Base-by-base conservation (phyloP, 352 stramenopile species). In the Phytophthora pinifolia region DNA sequence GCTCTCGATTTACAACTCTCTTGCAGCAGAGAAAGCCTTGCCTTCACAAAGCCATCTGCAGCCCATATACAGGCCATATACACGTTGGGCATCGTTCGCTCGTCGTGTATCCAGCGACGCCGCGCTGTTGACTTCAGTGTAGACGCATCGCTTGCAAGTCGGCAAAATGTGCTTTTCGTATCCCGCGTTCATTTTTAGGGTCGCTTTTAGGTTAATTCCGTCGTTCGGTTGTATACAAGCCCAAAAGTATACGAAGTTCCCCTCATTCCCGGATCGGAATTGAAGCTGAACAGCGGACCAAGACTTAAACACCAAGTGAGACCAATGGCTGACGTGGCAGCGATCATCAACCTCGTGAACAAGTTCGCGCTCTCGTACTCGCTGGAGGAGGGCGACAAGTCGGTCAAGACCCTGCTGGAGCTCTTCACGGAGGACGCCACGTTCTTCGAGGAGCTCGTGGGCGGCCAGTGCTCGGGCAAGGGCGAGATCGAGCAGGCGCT, bases 301-400 rank as follows among this genome's bases (percentile, higher is more conserved):
- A 49, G 14, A 29, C 25, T 6, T 6, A 6, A 15, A 33, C 8
- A 38, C 33, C 15, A 39, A 44, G 18, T 42, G 45, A 65, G 27
- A 70, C 29, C 15, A 92, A 92, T 92, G 83, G 68, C 78, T 46
- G 83, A 92, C 43, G 69, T 87, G 53, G 70, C 69, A 22, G 71
- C 83, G 14, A 88, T 94, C 58, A 77, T 90, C 51, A 94, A 92
- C 75, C 73, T 94, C 60, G 76, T 94, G 32, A 94, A 94, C 74
- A 73, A 65, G 47, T 94, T 92, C 51, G 83, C 83, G 59, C 69
- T 83, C 20, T 64, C 74, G 41, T 94, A 89, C 65, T 89, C 81
- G 69, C 71, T 92, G 15, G 79, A 92, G 63, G 74, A 89, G 55
- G 70, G 63, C n/a, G 77, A 89, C 32, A 74, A 76, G 62, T 90